Base-by-base conservation (phyloP, 192 early-diverging fungal genomes). In the Coemansia guatemalensis region DNA sequence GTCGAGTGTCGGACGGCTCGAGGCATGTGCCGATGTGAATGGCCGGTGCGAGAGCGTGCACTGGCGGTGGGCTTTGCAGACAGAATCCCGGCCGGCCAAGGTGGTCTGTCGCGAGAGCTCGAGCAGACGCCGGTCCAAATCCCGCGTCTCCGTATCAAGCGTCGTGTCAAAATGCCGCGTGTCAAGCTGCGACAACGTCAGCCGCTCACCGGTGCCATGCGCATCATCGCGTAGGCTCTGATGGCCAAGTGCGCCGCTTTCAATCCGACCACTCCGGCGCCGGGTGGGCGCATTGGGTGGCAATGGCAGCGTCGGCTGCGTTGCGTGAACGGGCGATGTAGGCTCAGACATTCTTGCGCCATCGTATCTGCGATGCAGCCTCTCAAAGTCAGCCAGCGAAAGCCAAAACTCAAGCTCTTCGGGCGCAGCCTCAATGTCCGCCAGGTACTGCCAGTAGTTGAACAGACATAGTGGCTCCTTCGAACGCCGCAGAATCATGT, bases 381-480 rank as follows among this genome's bases (percentile, higher is more conserved):
- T 71, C 65, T 92, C 90, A 65, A 89, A 89, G 56, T 87, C 86
- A 4, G 84, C 82, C 26, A 92, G 82, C 64, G 90, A 88, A 24
- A 92, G 68, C 74, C 87, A 92, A 64, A 92, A 92, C 60, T 92
- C 89, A 8, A 92, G 82, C 59, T 88, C 84, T 65, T 89, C 88
- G 29, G 85, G 74, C n/a, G 78, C 77, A 29, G 75, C 65, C 51
- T 89, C 85, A 50, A 82, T 68, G 60, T 90, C 88, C n/a, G 87
- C 71, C 79, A 92, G 82, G 41, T 87, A 85, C 50, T 89, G 74
- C 70, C 89, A 92, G 74, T 85, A 90, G 66, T 90, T 90, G 59
- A 82, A 90, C n/a, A 92, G 72, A 56, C 90, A 92, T 26, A 92
- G 78, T 3, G 90, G 90, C 8, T 86, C 87, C 30, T 76, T 60